Percentiles rank a stretch among this genome's conserved stretches.
Conservation (phyloP, 495 filamentous ascomycete genomes). For the Sordaria brevicollis region DNA sequence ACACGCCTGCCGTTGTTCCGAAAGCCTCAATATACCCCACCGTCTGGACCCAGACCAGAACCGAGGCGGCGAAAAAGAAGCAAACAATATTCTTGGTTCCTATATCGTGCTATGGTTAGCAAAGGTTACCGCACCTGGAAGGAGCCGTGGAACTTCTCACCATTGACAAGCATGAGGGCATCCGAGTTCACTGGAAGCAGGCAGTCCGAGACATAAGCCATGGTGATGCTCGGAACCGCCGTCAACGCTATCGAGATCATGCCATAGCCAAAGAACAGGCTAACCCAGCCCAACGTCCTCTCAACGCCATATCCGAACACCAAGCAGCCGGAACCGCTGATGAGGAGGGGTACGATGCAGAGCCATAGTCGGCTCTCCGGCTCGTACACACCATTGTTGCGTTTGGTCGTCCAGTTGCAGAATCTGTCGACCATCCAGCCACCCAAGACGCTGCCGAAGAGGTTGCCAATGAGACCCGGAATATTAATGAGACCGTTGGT, state of each 20-base stretch:
- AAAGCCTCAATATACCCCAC: constrained; percentile 41
- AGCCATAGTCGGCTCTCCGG: constrained; percentile 45
- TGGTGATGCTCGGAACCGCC: constrained; percentile 24
- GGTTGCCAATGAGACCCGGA: constrained; percentile 35
- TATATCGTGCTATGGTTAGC: constrained; percentile 1
- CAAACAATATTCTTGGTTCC: constrained; percentile 24
- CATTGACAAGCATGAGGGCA: constrained; percentile 27
- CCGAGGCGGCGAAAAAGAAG: constrained; percentile 22
- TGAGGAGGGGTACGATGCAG: constrained; percentile 28
- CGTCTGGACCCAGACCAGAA: constrained; percentile 37
- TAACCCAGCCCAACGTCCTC: constrained; percentile 19
- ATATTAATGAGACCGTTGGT: constrained; percentile 48
- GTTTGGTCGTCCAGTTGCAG: constrained; percentile 34
- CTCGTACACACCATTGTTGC: constrained; percentile 42
- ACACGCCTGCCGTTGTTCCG: constrained; percentile 43
- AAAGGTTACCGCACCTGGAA: background rate
- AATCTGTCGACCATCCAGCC: constrained; percentile 35
- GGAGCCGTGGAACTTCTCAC: constrained; percentile 4
- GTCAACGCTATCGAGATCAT: constrained; percentile 24
- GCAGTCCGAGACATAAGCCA: constrained; percentile 25
- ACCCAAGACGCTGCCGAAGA: constrained; percentile 32
- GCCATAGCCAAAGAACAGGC: constrained; percentile 23
- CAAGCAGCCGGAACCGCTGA: constrained; percentile 28
- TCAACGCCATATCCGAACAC: constrained; percentile 28
- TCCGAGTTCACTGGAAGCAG: constrained; percentile 23